phyloP scores from a whole-genome alignment of 345 rosid species.

The Clarkia xantiana region DNA sequence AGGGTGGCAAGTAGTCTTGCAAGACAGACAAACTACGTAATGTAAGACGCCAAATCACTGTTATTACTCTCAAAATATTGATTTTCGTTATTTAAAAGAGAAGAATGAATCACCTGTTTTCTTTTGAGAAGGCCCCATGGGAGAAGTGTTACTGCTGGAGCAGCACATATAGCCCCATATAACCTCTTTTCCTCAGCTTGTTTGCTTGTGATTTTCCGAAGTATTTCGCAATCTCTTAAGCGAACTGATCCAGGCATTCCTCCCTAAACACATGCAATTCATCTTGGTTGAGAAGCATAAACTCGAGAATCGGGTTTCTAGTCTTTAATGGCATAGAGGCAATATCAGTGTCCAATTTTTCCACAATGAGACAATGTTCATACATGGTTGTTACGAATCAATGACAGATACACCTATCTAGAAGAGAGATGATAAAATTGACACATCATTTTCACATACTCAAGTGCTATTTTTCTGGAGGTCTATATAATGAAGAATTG shows the following conservation, averaged over 20 bases:
- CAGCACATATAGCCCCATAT: slow-evolving; percentile 82
- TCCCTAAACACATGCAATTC: slow-evolving; percentile 30
- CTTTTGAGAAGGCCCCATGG: slow-evolving; percentile 85
- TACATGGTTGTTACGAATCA: no score
- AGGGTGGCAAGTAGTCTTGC: slow-evolving; percentile 85
- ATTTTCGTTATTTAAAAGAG: background rate
- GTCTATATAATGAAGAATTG: background rate
- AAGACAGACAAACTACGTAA: slow-evolving; percentile 29
- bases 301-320: no score
- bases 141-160: slow-evolving; percentile 87
- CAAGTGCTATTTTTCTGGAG: background rate
- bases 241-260: slow-evolving; percentile 96
- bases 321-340: no score
- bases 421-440: no score
- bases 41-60: slow-evolving; percentile 7
- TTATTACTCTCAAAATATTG: slow-evolving; percentile 14
- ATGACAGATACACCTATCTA: no score
- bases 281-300: background rate
- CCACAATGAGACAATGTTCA: no score
- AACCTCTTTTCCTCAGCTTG: slow-evolving; percentile 66
- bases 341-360: no score
- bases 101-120: slow-evolving; percentile 38
- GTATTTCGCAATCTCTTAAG: slow-evolving; percentile 61
- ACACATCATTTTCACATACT: background rate
- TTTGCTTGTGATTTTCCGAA: slow-evolving; percentile 50